Conservation (phyloP, 768 basidiomycete genomes). For the Melanogaster broomeanus region DNA sequence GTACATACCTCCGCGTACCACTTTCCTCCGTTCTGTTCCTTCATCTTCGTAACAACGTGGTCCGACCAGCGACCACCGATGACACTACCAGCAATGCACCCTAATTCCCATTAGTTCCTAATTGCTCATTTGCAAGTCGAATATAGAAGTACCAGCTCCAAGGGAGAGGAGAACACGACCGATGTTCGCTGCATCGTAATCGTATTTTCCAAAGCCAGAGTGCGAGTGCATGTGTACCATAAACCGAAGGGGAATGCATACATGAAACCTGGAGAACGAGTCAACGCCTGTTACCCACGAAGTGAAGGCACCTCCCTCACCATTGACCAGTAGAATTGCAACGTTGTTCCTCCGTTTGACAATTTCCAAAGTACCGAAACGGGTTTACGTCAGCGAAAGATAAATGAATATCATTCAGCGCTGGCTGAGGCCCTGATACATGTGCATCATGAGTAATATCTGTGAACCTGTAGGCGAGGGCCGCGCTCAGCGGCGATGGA, state of each 20-base stretch:
- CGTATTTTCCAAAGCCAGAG: constrained; percentile 61
- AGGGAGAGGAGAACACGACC: constrained; percentile 78
- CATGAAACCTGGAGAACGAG: constrained; percentile 50
- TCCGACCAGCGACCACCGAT: constrained; percentile 64
- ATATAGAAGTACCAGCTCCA: constrained; percentile 54
- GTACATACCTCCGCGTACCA: constrained; percentile 65
- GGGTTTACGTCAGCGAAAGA: constrained; percentile 77
- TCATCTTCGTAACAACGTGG: constrained; percentile 42
- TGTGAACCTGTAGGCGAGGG: constrained; percentile 14
- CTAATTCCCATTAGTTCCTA: constrained; percentile 21
- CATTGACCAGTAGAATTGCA: constrained; percentile 47
- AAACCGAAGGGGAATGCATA: constrained; percentile 75
- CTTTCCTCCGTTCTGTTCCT: constrained; percentile 44
- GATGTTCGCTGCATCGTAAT: constrained; percentile 66
- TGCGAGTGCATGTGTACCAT: constrained; percentile 73
- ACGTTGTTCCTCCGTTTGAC: constrained; percentile 68
- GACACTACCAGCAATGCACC: constrained; percentile 53
- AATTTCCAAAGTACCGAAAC: constrained; percentile 57
- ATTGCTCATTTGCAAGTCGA: not conserved
- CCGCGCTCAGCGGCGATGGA: constrained; percentile 13
- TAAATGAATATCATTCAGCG: constrained; percentile 44
- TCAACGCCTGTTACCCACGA: constrained; percentile 5
- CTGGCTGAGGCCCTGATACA: constrained; percentile 11
- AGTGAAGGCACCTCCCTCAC: constrained; percentile 3
- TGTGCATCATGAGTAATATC: constrained; percentile 22